These are phyloP conservation scores for Cicer arietinum DNA, from an alignment of 306 rosid species.

Conservation along the genomic window DNA sequence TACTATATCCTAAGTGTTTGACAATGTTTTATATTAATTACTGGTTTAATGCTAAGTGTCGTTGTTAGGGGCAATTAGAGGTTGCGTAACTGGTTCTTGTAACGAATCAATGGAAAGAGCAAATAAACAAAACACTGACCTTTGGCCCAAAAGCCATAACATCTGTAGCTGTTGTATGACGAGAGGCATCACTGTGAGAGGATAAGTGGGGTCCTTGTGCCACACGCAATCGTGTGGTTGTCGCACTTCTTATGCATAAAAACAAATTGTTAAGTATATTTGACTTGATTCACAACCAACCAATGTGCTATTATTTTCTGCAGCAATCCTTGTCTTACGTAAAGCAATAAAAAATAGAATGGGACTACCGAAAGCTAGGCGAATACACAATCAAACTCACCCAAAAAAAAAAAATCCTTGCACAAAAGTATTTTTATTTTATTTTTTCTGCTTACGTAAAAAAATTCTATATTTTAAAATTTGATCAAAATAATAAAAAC, in stretches of 20 bases:
- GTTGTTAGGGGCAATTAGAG: background rate
- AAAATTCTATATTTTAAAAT: too few species aligned
- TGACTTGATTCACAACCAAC: conserved; percentile 49
- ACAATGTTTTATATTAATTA: background rate
- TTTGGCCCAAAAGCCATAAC: background rate
- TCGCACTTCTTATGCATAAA: conserved; percentile 36
- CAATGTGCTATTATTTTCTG: conserved; percentile 40
- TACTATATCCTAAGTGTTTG: too few species aligned
- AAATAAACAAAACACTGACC: background rate
- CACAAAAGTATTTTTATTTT: too few species aligned
- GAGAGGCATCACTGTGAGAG: background rate
- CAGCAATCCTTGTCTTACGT: conserved; percentile 36
- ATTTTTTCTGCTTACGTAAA: too few species aligned
- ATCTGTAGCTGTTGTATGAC: conserved; percentile 15
- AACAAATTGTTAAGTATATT: conserved; percentile 27
- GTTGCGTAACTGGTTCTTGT: conserved; percentile 8
- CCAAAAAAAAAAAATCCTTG: too few species aligned
- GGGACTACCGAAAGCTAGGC: conserved; percentile 41
- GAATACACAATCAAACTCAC: background rate
- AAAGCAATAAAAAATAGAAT: conserved; percentile 14
- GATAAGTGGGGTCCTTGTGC: conserved; percentile 21
- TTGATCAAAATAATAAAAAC: too few species aligned
- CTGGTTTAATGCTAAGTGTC: background rate
- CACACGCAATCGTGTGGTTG: conserved; percentile 50
- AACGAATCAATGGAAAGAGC: background rate